phyloP scores from a whole-genome alignment of 257 asterid species.

The Solanum stenotomum region DNA sequence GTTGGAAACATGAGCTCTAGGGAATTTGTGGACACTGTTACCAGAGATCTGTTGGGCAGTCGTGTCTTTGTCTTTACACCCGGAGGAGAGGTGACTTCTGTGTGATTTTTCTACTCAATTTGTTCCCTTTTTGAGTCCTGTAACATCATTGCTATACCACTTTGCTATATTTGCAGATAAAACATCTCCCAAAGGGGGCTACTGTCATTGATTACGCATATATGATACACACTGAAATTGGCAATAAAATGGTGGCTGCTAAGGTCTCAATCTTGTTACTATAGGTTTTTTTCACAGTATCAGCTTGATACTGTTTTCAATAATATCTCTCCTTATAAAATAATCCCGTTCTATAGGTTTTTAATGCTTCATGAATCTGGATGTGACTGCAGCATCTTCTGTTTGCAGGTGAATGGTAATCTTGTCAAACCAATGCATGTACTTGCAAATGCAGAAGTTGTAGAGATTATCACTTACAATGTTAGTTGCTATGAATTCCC shows the following conservation, averaged over 20 bases:
- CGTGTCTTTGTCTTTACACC: conserved; percentile 94
- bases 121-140: background rate
- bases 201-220: conserved; percentile 82
- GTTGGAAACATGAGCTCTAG: conserved; percentile 96
- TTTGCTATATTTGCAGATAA: conserved; percentile 39
- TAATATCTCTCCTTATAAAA: background rate
- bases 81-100: conserved; percentile 65
- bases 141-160: background rate
- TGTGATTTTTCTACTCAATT: background rate
- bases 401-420: conserved; percentile 84
- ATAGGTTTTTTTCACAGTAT: background rate
- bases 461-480: conserved; percentile 71
- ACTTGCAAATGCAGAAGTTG: conserved; percentile 88
- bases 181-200: conserved; percentile 85
- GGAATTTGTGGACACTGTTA: conserved; percentile 87
- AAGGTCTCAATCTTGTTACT: conserved; percentile 35
- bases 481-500: conserved; percentile 35
- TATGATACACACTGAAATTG: conserved; percentile 85
- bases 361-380: background rate
- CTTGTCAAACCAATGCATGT: conserved; percentile 71
- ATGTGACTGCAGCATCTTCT: conserved; percentile 5
- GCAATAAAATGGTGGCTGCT: conserved; percentile 95
- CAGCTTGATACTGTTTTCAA: background rate
- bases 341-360: background rate
- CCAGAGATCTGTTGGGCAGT: conserved; percentile 87